Conservation (phyloP, 177 flowering plant genomes). For the Vitis hybrid region DNA sequence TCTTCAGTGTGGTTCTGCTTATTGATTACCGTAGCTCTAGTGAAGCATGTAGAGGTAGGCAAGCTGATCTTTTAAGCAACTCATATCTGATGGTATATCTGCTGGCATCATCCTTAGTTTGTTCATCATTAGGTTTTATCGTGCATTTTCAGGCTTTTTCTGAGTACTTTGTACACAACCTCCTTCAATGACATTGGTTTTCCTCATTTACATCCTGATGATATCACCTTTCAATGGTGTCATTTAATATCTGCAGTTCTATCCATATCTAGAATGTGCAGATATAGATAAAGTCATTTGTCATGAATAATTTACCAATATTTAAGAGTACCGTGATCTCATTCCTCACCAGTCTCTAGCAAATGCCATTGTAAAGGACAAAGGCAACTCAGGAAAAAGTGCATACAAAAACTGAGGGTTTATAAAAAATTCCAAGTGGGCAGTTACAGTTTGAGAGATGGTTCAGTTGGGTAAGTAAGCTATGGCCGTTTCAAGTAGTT, state of each 20-base stretch:
- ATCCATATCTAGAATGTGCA: not conserved
- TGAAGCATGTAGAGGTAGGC: too few relatives aligned
- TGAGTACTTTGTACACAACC: conserved; percentile 2
- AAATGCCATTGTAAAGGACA: not conserved
- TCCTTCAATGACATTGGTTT: conserved; percentile 4
- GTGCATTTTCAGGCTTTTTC: not conserved
- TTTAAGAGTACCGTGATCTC: not conserved
- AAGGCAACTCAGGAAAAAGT: not conserved
- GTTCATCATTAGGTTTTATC: not conserved
- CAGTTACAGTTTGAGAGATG: conserved; percentile 4
- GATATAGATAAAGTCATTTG: not conserved
- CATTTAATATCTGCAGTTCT: not conserved
- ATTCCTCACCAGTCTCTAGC: conserved; percentile 5
- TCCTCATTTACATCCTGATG: not conserved
- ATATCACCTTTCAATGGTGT: conserved; percentile 6
- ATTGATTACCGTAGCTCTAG: too few relatives aligned
- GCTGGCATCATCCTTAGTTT: not conserved
- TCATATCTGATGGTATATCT: conserved; percentile 1
- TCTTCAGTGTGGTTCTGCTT: too few relatives aligned
- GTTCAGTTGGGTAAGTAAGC: not conserved
- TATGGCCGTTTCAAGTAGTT: conserved; percentile 18
- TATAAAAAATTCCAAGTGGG: conserved; percentile 7
- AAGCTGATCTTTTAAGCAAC: not conserved
- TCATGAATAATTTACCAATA: not conserved
- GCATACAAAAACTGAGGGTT: not conserved